Base-by-base conservation (phyloP, 2,329 filamentous ascomycete species). In the Colletotrichum acutatum region DNA sequence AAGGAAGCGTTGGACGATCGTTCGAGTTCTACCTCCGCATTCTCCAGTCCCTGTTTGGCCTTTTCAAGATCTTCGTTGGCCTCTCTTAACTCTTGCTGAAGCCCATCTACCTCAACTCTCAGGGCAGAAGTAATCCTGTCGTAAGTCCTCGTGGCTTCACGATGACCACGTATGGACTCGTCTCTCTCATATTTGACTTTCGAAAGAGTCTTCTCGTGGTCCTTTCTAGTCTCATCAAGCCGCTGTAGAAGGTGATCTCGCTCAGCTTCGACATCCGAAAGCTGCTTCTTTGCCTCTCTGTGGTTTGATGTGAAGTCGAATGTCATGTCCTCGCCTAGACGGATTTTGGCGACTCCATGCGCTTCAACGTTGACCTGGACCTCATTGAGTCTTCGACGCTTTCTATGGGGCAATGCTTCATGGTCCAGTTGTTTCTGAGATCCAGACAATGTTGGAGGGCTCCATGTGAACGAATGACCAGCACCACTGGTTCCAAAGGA, bases 351-450 rank as follows among this genome's bases (percentile, higher is more conserved):
- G 12, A 72, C 14, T 16, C 66, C 65, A 11, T 59, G 37, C 30
- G 58, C 58, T n/a, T 46, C 69, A 8, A 72, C 9, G 4, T 72
- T 46, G 11, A 72, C 58, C 5, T 72, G 69, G 3, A 69, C 69
- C 16, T 59, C 66, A 37, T 54, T 59, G 24, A 66, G 59, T 24
- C 68, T 72, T 19, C 26, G 59, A 14, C 63, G n/a, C 4, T 64
- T 63, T 16, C 12, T 37, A 5, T 19, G 14, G 26, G 12, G 42
- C 5, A 46, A 19, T 6, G n/a, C 8, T 1, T 16, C 8, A 19
- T 49, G 11, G 5, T 68, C n/a, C 4, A 24, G n/a, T 28, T 37
- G 22, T 7, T 30, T 9, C n/a, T 8, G 46, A 5, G 12, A 16
- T 5, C 16, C 24, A 19, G 24, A 19, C 2, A 30, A 19, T 19